Base-by-base conservation (phyloP, 306 rosid species). In the Cicer arietinum region DNA sequence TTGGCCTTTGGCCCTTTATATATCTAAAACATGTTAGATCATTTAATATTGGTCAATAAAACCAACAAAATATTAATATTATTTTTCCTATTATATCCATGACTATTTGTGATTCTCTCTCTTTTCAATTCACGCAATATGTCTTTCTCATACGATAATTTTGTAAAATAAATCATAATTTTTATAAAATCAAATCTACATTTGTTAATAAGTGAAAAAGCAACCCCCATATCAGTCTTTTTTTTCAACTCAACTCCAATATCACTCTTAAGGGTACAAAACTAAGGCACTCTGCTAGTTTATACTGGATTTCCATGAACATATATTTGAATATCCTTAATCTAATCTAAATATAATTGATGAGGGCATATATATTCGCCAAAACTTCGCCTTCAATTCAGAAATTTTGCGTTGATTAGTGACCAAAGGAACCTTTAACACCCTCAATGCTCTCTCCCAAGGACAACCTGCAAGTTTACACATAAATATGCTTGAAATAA, bases 361-460 rank as follows among this genome's bases (percentile, higher is more conserved):
- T 52, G n/a, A 16, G 37, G 30, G 16, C 39, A 53, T 7, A n/a
- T 56, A 52, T 56, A 20, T 60, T 82, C 2, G 7, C 77, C 58
- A 20, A 45, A 68, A 48, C 66, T 41, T 56, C 8, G 58, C 20
- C 66, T 63, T 50, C 65, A 45, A 25, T 17, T 61, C 68, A 46
- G 63, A 30, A 54, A 1, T 68, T 56, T 60, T 25, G 51, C 25
- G 58, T 14, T 83, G 70, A 63, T 81, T 50, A 91, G 39, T 79
- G 80, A 54, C 84, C 82, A 74, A 94, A 91, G 37, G 94, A 70
- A 77, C 96, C 96, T 85, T 81, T 94, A 51, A 94, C 84, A 80
- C 87, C 96, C 80, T 87, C 94, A 12, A 94, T 75, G 84, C 88
- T 94, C 89, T 91, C 98, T 50, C 97, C 98, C 80, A 86, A 10